These are phyloP conservation scores for Paramecium biaurelia DNA, from an alignment of 73 alveolate species.

Conservation along the genomic window DNA sequence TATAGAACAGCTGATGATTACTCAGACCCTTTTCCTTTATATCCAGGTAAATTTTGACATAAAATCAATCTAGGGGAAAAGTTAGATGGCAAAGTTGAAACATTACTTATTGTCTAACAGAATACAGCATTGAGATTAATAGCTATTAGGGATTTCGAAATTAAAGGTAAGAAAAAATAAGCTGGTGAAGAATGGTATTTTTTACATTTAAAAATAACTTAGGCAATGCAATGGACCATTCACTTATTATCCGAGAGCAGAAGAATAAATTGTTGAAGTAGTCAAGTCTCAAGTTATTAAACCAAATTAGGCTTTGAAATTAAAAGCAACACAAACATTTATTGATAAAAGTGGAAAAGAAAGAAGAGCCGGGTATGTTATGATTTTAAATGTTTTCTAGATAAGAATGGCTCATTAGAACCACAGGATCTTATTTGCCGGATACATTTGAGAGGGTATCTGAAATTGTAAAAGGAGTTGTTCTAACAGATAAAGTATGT, in stretches of 20 bases:
- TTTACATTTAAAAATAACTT: background rate
- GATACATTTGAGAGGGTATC: slow-evolving; percentile 71
- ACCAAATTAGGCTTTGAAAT: slow-evolving; percentile 73
- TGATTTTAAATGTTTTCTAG: background rate
- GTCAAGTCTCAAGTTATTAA: slow-evolving; percentile 65
- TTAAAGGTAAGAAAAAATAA: slow-evolving; percentile 59
- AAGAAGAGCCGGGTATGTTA: slow-evolving; percentile 73
- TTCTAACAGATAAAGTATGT: slow-evolving; percentile 74
- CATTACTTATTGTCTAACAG: slow-evolving; percentile 54
- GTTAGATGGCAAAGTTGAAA: slow-evolving; percentile 57
- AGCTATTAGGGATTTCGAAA: slow-evolving; percentile 70
- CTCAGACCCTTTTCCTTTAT: slow-evolving; percentile 83
- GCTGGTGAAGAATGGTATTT: slow-evolving; percentile 80
- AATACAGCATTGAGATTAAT: slow-evolving; percentile 67
- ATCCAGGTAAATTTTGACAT: slow-evolving; percentile 55
- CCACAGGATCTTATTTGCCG: slow-evolving; percentile 77
- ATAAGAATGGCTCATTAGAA: slow-evolving; percentile 79
- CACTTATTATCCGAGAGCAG: slow-evolving; percentile 75
- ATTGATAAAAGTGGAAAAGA: slow-evolving; percentile 65
- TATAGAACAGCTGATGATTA: slow-evolving; percentile 70
- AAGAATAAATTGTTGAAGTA: slow-evolving; percentile 61
- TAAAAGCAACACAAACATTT: slow-evolving; percentile 69
- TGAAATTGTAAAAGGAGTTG: slow-evolving; percentile 66
- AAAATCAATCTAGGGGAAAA: slow-evolving; percentile 55
- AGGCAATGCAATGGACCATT: slow-evolving; percentile 75